phyloP scores from a whole-genome alignment of 352 stramenopile species.

The Peronospora farinosa region DNA sequence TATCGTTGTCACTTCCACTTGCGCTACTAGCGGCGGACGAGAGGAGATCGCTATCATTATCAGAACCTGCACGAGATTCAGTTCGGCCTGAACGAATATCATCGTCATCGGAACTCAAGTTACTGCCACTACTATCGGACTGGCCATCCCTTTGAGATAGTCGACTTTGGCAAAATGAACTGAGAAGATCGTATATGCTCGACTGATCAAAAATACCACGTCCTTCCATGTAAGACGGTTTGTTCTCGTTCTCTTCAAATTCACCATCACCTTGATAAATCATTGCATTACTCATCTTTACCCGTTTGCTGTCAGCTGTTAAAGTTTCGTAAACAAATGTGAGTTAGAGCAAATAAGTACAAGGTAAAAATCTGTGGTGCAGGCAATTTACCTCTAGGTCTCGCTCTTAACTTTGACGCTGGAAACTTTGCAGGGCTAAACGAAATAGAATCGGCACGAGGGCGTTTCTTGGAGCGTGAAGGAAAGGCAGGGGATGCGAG shows the following conservation, averaged over 20 bases:
- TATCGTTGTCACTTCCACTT: constrained; percentile 55
- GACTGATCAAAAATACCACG: constrained; percentile 38
- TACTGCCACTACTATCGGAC: constrained; percentile 48
- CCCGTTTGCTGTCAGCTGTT: constrained; percentile 19
- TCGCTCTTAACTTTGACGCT: constrained; percentile 17
- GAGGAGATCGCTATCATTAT: constrained; percentile 35
- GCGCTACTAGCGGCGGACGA: constrained; percentile 46
- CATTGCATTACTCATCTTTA: constrained; percentile 23
- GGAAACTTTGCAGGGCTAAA: constrained; percentile 24
- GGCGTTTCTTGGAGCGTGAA: constrained; percentile 66
- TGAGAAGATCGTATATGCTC: constrained; percentile 26
- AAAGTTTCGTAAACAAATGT: background rate
- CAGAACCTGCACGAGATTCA: constrained; percentile 31
- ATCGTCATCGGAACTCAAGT: constrained; percentile 46
- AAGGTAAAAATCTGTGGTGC: background rate
- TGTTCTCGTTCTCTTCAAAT: constrained; percentile 21
- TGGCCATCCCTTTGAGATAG: constrained; percentile 47
- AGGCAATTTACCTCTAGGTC: constrained; percentile 16
- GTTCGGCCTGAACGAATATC: constrained; percentile 35
- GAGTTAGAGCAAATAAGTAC: constrained; percentile 1
- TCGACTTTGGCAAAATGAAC: constrained; percentile 13
- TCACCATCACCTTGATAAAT: constrained; percentile 50
- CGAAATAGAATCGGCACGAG: constrained; percentile 39
- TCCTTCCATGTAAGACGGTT: background rate
- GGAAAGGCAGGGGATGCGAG: constrained; percentile 67